Conservation (phyloP, 805 yeast genomes). For the Myxozyma geophila region DNA sequence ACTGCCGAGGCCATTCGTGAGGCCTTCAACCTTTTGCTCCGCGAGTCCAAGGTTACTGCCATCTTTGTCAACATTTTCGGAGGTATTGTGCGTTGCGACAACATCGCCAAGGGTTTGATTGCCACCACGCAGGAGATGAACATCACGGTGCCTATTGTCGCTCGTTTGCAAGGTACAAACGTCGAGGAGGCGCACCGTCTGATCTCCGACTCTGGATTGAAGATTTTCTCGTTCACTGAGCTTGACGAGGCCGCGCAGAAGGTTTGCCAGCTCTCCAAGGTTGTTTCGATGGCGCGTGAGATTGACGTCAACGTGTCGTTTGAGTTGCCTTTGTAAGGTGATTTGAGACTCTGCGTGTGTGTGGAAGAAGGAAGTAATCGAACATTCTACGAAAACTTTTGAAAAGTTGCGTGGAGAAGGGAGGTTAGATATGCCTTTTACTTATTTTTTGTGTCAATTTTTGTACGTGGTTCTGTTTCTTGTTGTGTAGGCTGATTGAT, state of each 20-base stretch:
- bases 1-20: constrained; percentile 97
- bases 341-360: too few relatives aligned
- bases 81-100: constrained; percentile 99
- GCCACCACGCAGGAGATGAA: constrained; percentile 91
- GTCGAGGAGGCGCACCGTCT: constrained; percentile 84
- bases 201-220: constrained; percentile 85
- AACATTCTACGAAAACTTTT: too few relatives aligned
- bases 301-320: constrained; percentile 56
- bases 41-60: constrained; percentile 87
- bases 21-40: constrained; percentile 90
- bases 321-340: constrained; percentile 51
- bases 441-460: too few relatives aligned
- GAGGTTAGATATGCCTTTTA: too few relatives aligned
- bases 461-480: too few relatives aligned
- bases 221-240: constrained; percentile 88
- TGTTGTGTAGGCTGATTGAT: too few relatives aligned
- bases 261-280: constrained; percentile 75
- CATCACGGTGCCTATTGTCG: constrained; percentile 92
- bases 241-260: constrained; percentile 97
- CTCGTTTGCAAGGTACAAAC: constrained; percentile 98
- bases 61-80: constrained; percentile 98
- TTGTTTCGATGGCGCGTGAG: constrained; percentile 54
- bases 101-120: constrained; percentile 96
- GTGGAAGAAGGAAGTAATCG: too few relatives aligned
- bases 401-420: too few relatives aligned